Evolutionary conservation across 1,284 basidiomycete species (phyloP), one percentile per base, ranked within the genome.

Genomic region (Rhodotorula sp.): DNA sequence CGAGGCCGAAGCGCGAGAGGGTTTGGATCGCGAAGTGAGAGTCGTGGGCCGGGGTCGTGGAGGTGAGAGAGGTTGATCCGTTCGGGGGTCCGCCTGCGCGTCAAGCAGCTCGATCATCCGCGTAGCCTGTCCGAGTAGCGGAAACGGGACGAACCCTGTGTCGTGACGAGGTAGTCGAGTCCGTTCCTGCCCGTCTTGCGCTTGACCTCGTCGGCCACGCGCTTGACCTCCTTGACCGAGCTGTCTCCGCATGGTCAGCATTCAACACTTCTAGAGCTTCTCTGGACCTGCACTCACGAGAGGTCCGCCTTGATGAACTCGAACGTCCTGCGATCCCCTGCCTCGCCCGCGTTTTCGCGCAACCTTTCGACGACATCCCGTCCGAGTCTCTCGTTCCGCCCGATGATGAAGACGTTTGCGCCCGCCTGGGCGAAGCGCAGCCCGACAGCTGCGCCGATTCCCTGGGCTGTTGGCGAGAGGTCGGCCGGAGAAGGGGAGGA

Each of bases 301-400:
- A 81, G 71, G 63, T 81, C 80, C 2, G 80, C 80, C 55, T 79
- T 62, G 74, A 81, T 79, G 72, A 81, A 81, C 30, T 77, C 77
- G 69, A 74, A 78, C 52, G 71, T 70, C 63, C 68, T 63, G 44
- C 52, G 54, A 20, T 66, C 52, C 0, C 22, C 56, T 4, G 17
- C 27, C 24, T 65, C 32, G 3, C 66, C 70, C 9, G 61, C 59
- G n/a, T 61, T 36, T 13, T 67, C 36, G 24, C 67, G 70, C 15
- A 80, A 71, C 62, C 75, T 64, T 19, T 77, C 72, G 19, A 81
- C 69, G 7, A 81, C 77, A 22, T 76, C 64, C 5, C 73, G 39
- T 1, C 77, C 80, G 27, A 73, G 70, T 19, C 70, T 59, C 48
- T 78, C 74, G 68, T 76, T 79, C 10, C 81, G 68, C 4, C 81